Evolutionary conservation across 2,329 filamentous ascomycete species (phyloP).

Genomic region (Magnaporthiopsis rhizophila): DNA sequence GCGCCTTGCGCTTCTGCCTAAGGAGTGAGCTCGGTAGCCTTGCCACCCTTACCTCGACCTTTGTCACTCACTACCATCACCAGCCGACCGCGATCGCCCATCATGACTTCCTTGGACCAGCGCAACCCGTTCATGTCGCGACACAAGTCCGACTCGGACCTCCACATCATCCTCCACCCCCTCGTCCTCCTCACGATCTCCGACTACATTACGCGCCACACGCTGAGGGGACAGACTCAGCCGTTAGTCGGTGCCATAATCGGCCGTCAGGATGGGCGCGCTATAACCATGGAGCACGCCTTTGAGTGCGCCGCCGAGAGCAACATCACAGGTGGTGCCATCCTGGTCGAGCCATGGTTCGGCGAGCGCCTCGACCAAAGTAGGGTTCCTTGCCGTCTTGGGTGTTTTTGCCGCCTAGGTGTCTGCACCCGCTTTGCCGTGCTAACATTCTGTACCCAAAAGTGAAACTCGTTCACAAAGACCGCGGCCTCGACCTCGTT

Average conservation of each 20-base stretch:
- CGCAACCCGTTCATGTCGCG: conserved; percentile 55
- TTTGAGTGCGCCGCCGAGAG: conserved; percentile 66
- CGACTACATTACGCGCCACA: conserved; percentile 90
- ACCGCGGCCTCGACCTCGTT: conserved; percentile 73
- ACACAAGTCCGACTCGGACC: conserved; percentile 62
- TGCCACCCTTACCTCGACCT: not conserved
- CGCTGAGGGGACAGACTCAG: conserved; percentile 63
- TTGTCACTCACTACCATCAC: not conserved
- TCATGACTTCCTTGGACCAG: conserved; percentile 13
- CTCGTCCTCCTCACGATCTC: conserved; percentile 94
- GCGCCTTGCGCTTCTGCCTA: not conserved
- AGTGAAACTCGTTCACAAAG: conserved; percentile 88
- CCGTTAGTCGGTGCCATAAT: conserved; percentile 83
- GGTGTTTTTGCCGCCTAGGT: not conserved
- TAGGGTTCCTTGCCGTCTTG: conserved; percentile 33
- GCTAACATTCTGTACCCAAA: conserved; percentile 25
- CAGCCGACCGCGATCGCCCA: not conserved
- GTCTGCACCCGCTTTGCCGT: conserved; percentile 9
- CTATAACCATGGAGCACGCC: conserved; percentile 86
- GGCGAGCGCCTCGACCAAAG: conserved; percentile 73
- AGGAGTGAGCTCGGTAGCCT: not conserved
- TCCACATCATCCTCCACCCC: conserved; percentile 81
- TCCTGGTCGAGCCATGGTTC: conserved; percentile 67
- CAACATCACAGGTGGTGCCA: conserved; percentile 45
- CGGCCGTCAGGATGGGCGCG: conserved; percentile 82